These are phyloP conservation scores for Cladosporium colombiae DNA, from an alignment of 2,329 filamentous ascomycete species.

Conservation along the genomic window DNA sequence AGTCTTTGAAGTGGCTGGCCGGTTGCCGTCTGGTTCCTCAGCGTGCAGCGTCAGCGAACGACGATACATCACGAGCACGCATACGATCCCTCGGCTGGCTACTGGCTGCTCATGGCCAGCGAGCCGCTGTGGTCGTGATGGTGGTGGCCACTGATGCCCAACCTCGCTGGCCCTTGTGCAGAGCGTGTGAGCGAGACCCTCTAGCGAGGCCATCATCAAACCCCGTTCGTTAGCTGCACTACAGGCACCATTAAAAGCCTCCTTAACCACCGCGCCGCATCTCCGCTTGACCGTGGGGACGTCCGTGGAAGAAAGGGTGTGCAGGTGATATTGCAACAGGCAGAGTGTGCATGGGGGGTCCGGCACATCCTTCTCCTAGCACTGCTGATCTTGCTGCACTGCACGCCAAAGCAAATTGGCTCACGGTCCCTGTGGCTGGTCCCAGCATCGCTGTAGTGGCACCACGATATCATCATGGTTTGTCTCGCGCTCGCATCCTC, in stretches of 20 bases:
- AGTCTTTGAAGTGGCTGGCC: not conserved
- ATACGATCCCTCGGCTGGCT: not conserved
- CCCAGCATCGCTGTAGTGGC: constrained; percentile 14
- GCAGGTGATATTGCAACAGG: constrained; percentile 14
- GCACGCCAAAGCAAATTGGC: constrained; percentile 17
- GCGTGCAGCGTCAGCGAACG: constrained; percentile 4
- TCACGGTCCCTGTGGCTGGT: constrained; percentile 13
- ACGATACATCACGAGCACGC: constrained; percentile 1
- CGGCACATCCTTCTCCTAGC: constrained; percentile 19
- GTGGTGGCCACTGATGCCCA: constrained; percentile 15
- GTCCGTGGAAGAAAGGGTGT: constrained; percentile 10
- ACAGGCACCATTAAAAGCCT: not conserved
- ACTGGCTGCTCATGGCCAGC: not conserved
- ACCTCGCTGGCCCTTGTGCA: not conserved
- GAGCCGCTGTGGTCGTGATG: not conserved
- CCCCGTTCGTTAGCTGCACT: constrained; percentile 6
- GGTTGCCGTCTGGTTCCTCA: not conserved
- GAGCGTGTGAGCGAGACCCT: not conserved
- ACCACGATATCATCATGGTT: constrained; percentile 9
- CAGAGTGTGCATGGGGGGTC: constrained; percentile 9
- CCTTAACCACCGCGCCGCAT: constrained; percentile 10
- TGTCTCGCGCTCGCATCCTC: not conserved
- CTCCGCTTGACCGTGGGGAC: constrained; percentile 2
- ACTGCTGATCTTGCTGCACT: constrained; percentile 12
- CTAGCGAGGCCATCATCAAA: constrained; percentile 5